A percentile compares a stretch with the other conserved stretches of the same genome.
phyloP scores from a whole-genome alignment of 164 flowering plant genomes.

The Magnolia officinalis region DNA sequence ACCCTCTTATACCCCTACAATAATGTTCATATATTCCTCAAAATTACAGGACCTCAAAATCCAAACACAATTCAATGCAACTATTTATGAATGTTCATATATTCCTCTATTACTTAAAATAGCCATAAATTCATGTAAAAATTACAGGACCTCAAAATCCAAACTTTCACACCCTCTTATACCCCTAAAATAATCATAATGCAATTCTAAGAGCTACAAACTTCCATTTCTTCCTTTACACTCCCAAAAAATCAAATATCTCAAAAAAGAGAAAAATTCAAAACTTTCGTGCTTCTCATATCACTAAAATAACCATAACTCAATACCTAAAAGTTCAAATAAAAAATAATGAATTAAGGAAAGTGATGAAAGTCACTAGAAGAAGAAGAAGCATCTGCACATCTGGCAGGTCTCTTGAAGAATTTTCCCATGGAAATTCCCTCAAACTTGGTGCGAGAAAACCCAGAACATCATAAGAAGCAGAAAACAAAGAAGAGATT shows the following conservation, averaged over 20 bases:
- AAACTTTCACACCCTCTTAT: not conserved
- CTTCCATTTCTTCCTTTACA: not conserved
- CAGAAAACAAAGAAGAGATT: not conserved
- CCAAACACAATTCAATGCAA: not conserved
- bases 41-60: too few relatives aligned
- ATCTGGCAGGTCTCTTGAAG: constrained; percentile 30
- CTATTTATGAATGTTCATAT: too few relatives aligned
- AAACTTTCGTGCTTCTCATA: not conserved
- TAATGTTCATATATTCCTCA: not conserved
- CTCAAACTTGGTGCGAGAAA: not conserved
- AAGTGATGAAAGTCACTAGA: not conserved
- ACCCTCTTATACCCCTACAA: not conserved
- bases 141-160: not conserved
- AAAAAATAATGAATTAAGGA: not conserved
- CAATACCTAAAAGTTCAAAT: too few relatives aligned
- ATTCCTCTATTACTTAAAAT: too few relatives aligned
- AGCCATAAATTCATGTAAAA: too few relatives aligned
- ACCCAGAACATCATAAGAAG: not conserved
- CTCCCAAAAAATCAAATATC: not conserved
- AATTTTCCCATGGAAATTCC: constrained; percentile 43
- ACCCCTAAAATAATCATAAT: not conserved
- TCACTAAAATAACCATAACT: too few relatives aligned
- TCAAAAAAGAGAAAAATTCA: not conserved
- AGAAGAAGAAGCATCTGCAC: constrained; percentile 33
- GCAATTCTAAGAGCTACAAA: not conserved